Conservation (phyloP, 257 asterid genomes). For the Mitragyna speciosa region DNA sequence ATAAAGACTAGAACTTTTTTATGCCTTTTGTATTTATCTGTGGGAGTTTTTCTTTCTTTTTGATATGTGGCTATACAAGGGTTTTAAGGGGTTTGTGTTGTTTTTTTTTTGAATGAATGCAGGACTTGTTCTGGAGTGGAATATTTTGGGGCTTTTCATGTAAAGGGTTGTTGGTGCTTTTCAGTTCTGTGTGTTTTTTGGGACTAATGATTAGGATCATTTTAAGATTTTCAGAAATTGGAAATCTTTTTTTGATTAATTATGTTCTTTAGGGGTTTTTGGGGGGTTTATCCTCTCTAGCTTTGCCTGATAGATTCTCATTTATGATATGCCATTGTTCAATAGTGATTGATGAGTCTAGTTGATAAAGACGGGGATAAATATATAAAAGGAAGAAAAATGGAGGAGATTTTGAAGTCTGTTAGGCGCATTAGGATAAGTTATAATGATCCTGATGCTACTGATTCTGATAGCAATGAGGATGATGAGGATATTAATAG, state of each 20-base stretch:
- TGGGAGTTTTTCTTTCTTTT: background rate
- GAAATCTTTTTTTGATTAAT: background rate
- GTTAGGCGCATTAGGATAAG: slow-evolving; percentile 22
- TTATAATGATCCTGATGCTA: slow-evolving; percentile 42
- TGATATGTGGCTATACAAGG: background rate
- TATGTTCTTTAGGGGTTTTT: background rate
- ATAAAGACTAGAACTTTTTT: background rate
- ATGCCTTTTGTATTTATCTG: background rate
- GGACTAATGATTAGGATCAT: slow-evolving; percentile 6
- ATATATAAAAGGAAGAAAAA: background rate
- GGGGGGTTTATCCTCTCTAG: background rate
- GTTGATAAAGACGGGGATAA: background rate
- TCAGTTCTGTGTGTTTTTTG: slow-evolving; percentile 17
- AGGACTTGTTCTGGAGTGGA: slow-evolving; percentile 27
- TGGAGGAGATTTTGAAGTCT: slow-evolving; percentile 5
- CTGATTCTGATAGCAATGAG: slow-evolving; percentile 32
- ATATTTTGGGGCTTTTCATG: slow-evolving; percentile 23
- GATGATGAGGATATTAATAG: background rate
- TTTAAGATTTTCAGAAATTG: background rate
- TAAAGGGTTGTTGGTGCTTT: slow-evolving; percentile 4
- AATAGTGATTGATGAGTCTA: background rate
- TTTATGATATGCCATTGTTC: background rate
- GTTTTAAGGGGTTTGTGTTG: slow-evolving; percentile 20
- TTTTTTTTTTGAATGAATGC: background rate
- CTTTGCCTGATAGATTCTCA: background rate